Percentiles rank a stretch among this genome's conserved stretches.
These are phyloP conservation scores for Pyrenophora teres DNA, from an alignment of 2,329 filamentous ascomycete genomes.

Conservation along the genomic window DNA sequence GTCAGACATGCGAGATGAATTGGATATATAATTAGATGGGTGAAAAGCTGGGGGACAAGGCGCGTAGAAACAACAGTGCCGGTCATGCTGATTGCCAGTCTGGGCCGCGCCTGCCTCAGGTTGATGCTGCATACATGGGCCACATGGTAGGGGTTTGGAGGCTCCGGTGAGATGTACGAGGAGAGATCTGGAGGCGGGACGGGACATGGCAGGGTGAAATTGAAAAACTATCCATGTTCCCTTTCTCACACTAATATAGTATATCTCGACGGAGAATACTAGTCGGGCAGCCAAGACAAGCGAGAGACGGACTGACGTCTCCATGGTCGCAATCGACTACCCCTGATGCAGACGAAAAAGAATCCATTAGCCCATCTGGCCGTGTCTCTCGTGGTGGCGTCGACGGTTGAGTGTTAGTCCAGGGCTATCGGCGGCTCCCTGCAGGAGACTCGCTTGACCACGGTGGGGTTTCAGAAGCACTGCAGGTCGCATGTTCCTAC, in stretches of 20 bases:
- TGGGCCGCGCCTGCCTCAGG: slow-evolving; percentile 7
- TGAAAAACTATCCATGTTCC: no score
- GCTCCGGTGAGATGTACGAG: background rate
- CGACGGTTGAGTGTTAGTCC: slow-evolving; percentile 3
- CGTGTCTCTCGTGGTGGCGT: background rate
- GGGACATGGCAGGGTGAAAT: background rate
- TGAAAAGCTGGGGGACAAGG: background rate
- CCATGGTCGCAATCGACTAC: background rate
- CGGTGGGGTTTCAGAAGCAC: slow-evolving; percentile 13
- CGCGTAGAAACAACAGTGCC: background rate
- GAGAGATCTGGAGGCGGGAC: background rate
- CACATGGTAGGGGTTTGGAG: background rate
- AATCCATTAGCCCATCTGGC: background rate
- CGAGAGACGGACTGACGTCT: no score
- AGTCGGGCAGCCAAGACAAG: no score
- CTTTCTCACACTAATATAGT: no score
- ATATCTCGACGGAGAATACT: no score
- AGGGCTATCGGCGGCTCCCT: slow-evolving; percentile 15
- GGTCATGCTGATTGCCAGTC: slow-evolving; percentile 1
- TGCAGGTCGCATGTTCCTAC: background rate
- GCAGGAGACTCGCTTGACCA: slow-evolving; percentile 13
- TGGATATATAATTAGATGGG: slow-evolving; percentile 8
- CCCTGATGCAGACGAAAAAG: background rate
- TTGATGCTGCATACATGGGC: slow-evolving; percentile 5
- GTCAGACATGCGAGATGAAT: slow-evolving; percentile 1